Conservation (phyloP, 352 stramenopile species). For the Thalassiosira livingstoniorum region DNA sequence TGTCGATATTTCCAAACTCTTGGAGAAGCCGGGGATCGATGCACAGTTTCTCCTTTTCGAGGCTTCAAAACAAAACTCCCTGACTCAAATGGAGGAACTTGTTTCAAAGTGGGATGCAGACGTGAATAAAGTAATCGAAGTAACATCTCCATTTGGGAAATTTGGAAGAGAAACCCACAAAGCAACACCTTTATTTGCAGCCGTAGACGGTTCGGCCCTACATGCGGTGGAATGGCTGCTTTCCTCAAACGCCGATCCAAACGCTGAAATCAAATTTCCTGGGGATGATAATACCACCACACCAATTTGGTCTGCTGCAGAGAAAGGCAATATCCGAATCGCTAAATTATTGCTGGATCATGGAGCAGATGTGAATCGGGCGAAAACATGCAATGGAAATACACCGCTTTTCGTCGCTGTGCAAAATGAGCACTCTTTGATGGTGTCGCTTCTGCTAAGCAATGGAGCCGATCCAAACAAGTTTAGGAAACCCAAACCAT, state of each 20-base stretch:
- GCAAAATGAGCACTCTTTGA: conserved; percentile 18
- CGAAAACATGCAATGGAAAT: conserved; percentile 7
- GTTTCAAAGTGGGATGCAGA: conserved; percentile 14
- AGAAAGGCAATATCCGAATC: conserved; percentile 15
- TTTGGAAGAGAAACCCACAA: neutral
- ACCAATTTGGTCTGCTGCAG: conserved; percentile 12
- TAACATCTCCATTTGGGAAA: neutral
- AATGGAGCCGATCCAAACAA: conserved; percentile 20
- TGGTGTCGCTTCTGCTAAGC: conserved; percentile 20
- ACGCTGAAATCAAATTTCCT: neutral
- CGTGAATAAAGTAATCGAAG: conserved; percentile 8
- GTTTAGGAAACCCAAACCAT: neutral
- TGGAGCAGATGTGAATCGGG: conserved; percentile 17
- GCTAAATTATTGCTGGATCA: conserved; percentile 24
- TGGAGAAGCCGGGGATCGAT: neutral
- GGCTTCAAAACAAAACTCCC: neutral
- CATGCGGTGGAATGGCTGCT: conserved; percentile 5
- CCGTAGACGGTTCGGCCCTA: neutral
- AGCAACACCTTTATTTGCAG: conserved; percentile 7
- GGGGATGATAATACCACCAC: neutral
- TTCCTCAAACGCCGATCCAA: neutral
- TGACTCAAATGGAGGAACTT: conserved; percentile 24
- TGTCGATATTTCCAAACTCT: neutral
- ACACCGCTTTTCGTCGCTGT: conserved; percentile 26
- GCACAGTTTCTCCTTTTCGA: conserved; percentile 20